These are phyloP conservation scores for Dactylella cylindrospora DNA, from an alignment of 2,329 filamentous ascomycete genomes.

Conservation along the genomic window DNA sequence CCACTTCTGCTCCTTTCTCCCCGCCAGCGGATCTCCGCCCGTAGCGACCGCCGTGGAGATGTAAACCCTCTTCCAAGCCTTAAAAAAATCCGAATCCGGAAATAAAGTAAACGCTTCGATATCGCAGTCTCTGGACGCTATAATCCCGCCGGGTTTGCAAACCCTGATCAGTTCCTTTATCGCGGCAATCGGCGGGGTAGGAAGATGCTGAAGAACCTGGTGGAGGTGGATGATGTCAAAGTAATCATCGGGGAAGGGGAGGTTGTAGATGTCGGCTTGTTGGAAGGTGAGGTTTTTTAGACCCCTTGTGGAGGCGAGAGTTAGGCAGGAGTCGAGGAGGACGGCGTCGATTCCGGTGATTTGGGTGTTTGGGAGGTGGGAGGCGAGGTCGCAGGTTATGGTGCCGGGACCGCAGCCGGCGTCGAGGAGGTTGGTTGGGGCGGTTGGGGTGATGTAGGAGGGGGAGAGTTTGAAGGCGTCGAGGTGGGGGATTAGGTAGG, in stretches of 20 bases:
- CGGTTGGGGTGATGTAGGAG: not conserved
- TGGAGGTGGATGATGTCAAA: slow-evolving; percentile 30
- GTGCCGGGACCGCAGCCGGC: slow-evolving; percentile 35
- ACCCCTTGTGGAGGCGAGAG: slow-evolving; percentile 6
- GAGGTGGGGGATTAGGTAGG: slow-evolving; percentile 23
- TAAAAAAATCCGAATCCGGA: slow-evolving; percentile 1
- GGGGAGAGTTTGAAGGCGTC: slow-evolving; percentile 9
- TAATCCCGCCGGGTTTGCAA: slow-evolving; percentile 18
- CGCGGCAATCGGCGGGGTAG: slow-evolving; percentile 8
- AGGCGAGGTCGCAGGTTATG: slow-evolving; percentile 32
- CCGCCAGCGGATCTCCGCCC: slow-evolving; percentile 7
- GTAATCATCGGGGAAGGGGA: slow-evolving; percentile 8
- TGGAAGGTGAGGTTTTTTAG: slow-evolving; percentile 19
- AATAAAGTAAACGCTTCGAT: slow-evolving; percentile 15
- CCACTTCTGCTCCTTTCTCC: slow-evolving; percentile 23
- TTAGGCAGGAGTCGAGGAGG: slow-evolving; percentile 3
- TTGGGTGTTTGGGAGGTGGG: slow-evolving; percentile 15
- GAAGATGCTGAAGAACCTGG: slow-evolving; percentile 26
- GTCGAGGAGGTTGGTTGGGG: slow-evolving; percentile 19
- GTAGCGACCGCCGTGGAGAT: slow-evolving; percentile 6
- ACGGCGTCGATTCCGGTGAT: slow-evolving; percentile 25
- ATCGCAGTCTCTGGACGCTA: slow-evolving; percentile 17
- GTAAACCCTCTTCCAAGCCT: slow-evolving; percentile 6
- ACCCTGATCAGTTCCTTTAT: slow-evolving; percentile 24
- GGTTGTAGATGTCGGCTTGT: slow-evolving; percentile 12